Evolutionary conservation across 2,329 filamentous ascomycete species (phyloP), one percentile per base, ranked within the genome.

Genomic region (Sporothrix humicola): DNA sequence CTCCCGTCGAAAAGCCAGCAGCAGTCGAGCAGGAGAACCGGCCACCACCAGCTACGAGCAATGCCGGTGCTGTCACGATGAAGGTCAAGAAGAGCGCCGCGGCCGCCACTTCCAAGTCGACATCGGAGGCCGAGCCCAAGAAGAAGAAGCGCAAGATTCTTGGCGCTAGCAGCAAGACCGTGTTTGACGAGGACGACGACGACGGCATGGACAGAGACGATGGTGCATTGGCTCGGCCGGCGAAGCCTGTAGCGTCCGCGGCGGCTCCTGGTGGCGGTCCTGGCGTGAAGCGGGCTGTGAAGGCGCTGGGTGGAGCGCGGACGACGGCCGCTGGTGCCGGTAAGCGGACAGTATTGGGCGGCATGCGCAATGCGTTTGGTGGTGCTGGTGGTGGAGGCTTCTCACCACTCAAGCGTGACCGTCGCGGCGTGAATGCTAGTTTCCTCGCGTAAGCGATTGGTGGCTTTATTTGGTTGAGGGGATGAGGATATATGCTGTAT

Each of bases 71-170:
- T 17, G 26, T 73, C n/a, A 37, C 72, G 7, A 52, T 65, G 9
- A 59, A 73, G 37, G 76, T 77, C 13, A 37, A 73, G 73, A 71
- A 76, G 75, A 63, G 56, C 50, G 58, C 70, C 17, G 65, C 68
- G 20, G 13, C 76, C 26, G 76, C 77, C 23, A 59, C 31, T 3
- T 8, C 63, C 15, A 74, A 72, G 37, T 12, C 42, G 0, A 17
- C 42, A 2, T 17, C 68, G 10, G 82, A 83, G 76, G 78, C 77
- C 44, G 83, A 86, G 76, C 83, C 81, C 7, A 88, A 85, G 81
- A 90, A 89, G 79, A 93, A 91, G 85, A 94, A 92, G 84, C 89
- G 92, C 75, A 95, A 93, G 81, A 82, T 93, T 5, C 84, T 93
- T 1, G 89, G 90, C 3, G 83, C 82, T 26, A 85, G 87, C 26